Conservation (phyloP, 345 rosid genomes). For the Balakata baccata region DNA sequence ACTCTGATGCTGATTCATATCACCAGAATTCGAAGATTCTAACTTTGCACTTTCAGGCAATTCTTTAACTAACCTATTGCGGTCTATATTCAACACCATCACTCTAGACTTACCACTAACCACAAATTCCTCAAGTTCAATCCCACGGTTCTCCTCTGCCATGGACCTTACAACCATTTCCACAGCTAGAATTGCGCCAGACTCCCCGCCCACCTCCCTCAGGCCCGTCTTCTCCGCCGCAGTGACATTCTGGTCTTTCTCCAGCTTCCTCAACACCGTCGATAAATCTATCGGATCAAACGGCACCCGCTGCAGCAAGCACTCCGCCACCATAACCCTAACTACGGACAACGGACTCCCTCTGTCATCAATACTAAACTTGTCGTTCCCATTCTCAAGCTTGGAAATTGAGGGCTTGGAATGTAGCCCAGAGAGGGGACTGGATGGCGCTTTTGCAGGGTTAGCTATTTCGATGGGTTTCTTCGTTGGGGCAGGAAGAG, state of each 20-base stretch:
- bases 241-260: conserved; percentile 68
- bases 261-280: conserved; percentile 78
- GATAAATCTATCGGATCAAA: conserved; percentile 74
- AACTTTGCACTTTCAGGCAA: conserved; percentile 59
- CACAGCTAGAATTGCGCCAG: conserved; percentile 71
- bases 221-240: conserved; percentile 69
- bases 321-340: conserved; percentile 85
- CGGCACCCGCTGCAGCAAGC: conserved; percentile 76
- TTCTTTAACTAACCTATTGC: conserved; percentile 69
- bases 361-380: conserved; percentile 29
- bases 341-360: conserved; percentile 63
- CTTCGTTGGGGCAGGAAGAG: conserved; percentile 56
- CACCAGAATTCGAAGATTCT: conserved; percentile 29
- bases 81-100: conserved; percentile 75
- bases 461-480: conserved; percentile 26
- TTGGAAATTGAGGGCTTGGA: conserved; percentile 3
- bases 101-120: conserved; percentile 76
- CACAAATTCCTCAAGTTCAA: conserved; percentile 81
- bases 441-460: conserved; percentile 13
- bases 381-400: not conserved
- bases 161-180: conserved; percentile 80
- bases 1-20: conserved; percentile 19
- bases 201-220: conserved; percentile 80
- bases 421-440: conserved; percentile 7
- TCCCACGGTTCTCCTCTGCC: conserved; percentile 77